phyloP scores from a whole-genome alignment of 306 rosid species.

The Elaeagnus macrophylla region DNA sequence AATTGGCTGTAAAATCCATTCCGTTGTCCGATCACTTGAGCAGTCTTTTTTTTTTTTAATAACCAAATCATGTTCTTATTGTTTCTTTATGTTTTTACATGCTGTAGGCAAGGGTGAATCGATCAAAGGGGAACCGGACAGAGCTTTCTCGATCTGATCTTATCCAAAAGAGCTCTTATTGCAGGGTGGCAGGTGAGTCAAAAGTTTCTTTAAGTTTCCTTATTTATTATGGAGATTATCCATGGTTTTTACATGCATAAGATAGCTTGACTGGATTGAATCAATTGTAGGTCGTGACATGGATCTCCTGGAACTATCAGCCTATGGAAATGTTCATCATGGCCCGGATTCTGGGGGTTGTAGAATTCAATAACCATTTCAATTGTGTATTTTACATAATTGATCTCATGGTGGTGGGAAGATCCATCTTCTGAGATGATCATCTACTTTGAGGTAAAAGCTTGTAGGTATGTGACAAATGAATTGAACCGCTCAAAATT shows the following conservation, averaged over 20 bases:
- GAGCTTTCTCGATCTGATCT: constrained; percentile 71
- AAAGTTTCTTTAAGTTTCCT: constrained; percentile 2
- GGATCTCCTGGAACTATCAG: constrained; percentile 90
- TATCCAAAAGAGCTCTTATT: constrained; percentile 82
- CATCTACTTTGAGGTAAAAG: no score
- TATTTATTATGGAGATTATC: constrained; percentile 1
- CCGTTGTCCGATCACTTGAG: no score
- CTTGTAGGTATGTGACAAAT: no score
- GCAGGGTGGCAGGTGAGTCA: constrained; percentile 74
- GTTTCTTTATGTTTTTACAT: background rate
- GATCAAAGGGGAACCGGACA: constrained; percentile 77
- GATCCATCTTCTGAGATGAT: no score
- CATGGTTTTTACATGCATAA: constrained; percentile 9
- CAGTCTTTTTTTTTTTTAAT: no score
- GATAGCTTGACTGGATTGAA: constrained; percentile 10
- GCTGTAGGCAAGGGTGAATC: constrained; percentile 73
- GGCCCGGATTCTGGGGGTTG: constrained; percentile 78
- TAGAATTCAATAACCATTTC: constrained; percentile 56
- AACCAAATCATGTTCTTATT: no score
- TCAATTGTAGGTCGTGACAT: constrained; percentile 65
- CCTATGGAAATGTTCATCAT: constrained; percentile 64
- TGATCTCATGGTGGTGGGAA: no score
- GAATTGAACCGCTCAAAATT: no score
- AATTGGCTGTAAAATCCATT: no score
- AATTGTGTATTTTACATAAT: no score